These are phyloP conservation scores for Trypanosoma melophagium DNA, from an alignment of 208 protist species.

Conservation along the genomic window DNA sequence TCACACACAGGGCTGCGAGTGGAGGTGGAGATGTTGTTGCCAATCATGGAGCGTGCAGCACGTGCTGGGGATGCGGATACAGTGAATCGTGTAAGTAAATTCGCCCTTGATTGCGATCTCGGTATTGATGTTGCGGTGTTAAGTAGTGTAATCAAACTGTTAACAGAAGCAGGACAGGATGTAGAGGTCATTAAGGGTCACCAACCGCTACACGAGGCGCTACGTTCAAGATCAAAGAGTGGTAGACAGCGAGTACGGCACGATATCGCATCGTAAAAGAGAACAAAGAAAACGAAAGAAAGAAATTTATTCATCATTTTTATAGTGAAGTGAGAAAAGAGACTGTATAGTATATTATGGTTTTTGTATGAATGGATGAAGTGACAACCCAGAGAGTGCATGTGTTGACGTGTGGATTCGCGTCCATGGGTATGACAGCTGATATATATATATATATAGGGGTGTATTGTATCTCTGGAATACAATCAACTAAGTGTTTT, in stretches of 20 bases:
- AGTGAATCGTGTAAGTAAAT: constrained; percentile 71
- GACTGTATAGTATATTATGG: no score
- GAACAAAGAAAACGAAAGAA: background rate
- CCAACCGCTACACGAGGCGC: constrained; percentile 74
- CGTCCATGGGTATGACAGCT: no score
- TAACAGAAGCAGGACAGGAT: constrained; percentile 68
- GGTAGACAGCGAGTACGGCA: constrained; percentile 67
- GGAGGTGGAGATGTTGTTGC: constrained; percentile 88
- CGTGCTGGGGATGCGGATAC: constrained; percentile 76
- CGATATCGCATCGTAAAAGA: constrained; percentile 33
- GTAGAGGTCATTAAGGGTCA: constrained; percentile 75
- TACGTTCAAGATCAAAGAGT: constrained; percentile 74
- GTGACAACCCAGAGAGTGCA: no score
- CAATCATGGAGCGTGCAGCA: constrained; percentile 77
- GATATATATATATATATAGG: constrained; percentile 13
- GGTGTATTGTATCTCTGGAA: no score
- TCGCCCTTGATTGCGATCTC: constrained; percentile 80
- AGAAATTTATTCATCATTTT: background rate
- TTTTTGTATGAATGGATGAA: no score
- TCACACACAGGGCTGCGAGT: constrained; percentile 61
- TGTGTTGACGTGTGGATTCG: no score
- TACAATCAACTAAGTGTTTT: no score
- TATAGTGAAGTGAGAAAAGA: no score
- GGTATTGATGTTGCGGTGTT: constrained; percentile 78
- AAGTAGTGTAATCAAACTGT: constrained; percentile 55